Base-by-base conservation (phyloP, 495 filamentous ascomycete species). In the Venustampulla echinocandica region DNA sequence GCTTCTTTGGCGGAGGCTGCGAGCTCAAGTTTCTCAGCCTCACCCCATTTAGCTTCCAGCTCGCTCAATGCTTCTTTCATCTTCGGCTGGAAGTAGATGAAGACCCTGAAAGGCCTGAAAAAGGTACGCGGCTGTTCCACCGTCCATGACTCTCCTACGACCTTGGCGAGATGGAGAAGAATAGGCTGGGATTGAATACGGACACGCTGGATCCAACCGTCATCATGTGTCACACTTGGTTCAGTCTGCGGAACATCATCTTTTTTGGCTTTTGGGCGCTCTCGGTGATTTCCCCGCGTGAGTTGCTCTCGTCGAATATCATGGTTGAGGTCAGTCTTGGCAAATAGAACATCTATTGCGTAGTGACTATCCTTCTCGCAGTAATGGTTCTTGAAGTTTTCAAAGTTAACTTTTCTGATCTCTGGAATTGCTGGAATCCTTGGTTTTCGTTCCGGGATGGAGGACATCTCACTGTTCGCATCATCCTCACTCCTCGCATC, bases 151-250 rank as follows among this genome's bases (percentile, higher is more conserved):
- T 60, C 58, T 24, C 64, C 43, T 5, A 20, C 33, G 21, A 47
- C 4, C 15, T 23, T 24, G 4, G 45, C 15, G 13, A 47, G 35
- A 0, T 28, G 18, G 3, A 28, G 30, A 3, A 70, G 49, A 10
- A 70, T 18, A 13, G 57, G 48, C 24, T 56, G 61, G 0, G 66
- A 68, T 46, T 69, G 62, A 37, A 70, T 58, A 1, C 67, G 64
- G 33, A 70, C 50, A 3, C 67, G 62, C 28, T 60, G 51, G 15
- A 67, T 56, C 34, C 60, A 58, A 10, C 42, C 60, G 4, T 55
- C 50, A 2, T 48, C 40, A 24, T 17, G 34, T 21, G 23, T 11
- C 5, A 13, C 42, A n/a, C n/a, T n/a, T n/a, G n/a, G n/a, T n/a
- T n/a, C n/a, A n/a, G n/a, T n/a, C n/a, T n/a, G n/a, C n/a, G n/a